phyloP scores from a whole-genome alignment of 805 yeast species.

The Blastobotrys parvus region DNA sequence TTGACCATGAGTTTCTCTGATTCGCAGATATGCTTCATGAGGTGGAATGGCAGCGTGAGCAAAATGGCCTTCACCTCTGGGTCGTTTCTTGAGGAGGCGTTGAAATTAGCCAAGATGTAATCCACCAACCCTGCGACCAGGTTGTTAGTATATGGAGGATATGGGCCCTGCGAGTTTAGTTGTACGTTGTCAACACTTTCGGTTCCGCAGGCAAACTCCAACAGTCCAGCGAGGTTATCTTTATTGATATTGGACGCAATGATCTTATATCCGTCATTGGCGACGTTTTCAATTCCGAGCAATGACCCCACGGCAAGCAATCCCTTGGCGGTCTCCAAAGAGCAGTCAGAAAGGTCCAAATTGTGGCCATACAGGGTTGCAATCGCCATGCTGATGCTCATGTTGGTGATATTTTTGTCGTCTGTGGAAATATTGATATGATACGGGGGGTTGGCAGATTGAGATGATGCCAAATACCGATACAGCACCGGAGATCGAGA shows the following conservation, averaged over 20 bases:
- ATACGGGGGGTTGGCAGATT: slow-evolving; percentile 23
- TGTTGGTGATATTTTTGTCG: slow-evolving; percentile 21
- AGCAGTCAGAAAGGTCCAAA: slow-evolving; percentile 15
- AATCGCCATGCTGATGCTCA: slow-evolving; percentile 24
- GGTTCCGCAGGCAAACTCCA: slow-evolving; percentile 20
- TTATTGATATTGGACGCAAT: slow-evolving; percentile 11
- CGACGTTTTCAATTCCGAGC: slow-evolving; percentile 23
- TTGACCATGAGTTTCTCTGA: slow-evolving; percentile 19
- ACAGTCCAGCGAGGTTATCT: slow-evolving; percentile 17
- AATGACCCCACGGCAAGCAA: slow-evolving; percentile 24
- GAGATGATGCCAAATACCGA: slow-evolving; percentile 15
- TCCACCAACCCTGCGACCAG: slow-evolving; percentile 18
- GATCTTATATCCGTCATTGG: slow-evolving; percentile 18
- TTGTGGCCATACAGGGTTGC: slow-evolving; percentile 27
- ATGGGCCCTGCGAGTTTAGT: slow-evolving; percentile 21
- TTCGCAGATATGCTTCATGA: slow-evolving; percentile 25
- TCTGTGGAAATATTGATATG: slow-evolving; percentile 17
- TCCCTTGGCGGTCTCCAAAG: slow-evolving; percentile 20
- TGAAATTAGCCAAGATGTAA: slow-evolving; percentile 15
- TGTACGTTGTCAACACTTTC: slow-evolving; percentile 12
- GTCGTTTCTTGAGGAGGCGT: slow-evolving; percentile 11
- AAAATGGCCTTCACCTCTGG: slow-evolving; percentile 14
- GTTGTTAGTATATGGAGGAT: slow-evolving; percentile 24
- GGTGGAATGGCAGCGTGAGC: slow-evolving; percentile 21
- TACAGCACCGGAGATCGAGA: slow-evolving; percentile 26